A percentile compares a stretch with the other conserved stretches of the same genome.
Conservation (phyloP, 805 yeast species). For the Ogataea siamensis region DNA sequence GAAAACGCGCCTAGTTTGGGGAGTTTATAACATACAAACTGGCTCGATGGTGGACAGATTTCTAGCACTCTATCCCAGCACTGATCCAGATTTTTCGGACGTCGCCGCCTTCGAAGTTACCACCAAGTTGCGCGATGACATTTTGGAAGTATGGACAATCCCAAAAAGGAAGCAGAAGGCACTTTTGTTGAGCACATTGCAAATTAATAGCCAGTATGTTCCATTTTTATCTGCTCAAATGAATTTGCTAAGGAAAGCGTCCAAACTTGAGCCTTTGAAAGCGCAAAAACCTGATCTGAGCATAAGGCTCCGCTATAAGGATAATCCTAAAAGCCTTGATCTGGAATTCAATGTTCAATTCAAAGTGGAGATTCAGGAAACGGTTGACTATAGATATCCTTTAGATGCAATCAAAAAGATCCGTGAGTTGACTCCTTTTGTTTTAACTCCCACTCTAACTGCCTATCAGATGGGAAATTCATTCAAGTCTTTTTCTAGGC, state of each 20-base stretch:
- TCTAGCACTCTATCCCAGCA: slow-evolving; percentile 1
- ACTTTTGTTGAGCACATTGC: slow-evolving; percentile 6
- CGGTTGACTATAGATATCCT: slow-evolving; percentile 17
- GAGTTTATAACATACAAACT: slow-evolving; percentile 2
- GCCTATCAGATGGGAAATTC: slow-evolving; percentile 21
- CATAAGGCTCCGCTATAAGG: slow-evolving; percentile 2
- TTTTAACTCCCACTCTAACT: slow-evolving; percentile 22
- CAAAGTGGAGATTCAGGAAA: slow-evolving; percentile 17
- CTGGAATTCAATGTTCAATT: slow-evolving; percentile 5
- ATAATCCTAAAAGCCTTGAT: not conserved
- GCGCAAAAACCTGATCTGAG: slow-evolving; percentile 2
- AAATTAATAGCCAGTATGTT: slow-evolving; percentile 9
- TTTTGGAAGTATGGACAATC: slow-evolving; percentile 6
- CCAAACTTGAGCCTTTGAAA: slow-evolving; percentile 5
- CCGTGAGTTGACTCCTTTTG: slow-evolving; percentile 16
- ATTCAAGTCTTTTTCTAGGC: slow-evolving; percentile 12
- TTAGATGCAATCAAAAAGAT: slow-evolving; percentile 22
- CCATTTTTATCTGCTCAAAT: slow-evolving; percentile 15
- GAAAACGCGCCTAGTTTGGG: slow-evolving; percentile 8
- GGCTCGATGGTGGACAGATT: slow-evolving; percentile 2
- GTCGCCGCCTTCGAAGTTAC: slow-evolving; percentile 15
- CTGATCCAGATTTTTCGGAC: no score
- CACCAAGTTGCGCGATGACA: slow-evolving; percentile 6
- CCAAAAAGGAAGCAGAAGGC: slow-evolving; percentile 13
- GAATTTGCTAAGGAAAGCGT: slow-evolving; percentile 10